A percentile compares a stretch with the other conserved stretches of the same genome.
phyloP scores from a whole-genome alignment of 768 basidiomycete genomes.

The Boletus huronensis region DNA sequence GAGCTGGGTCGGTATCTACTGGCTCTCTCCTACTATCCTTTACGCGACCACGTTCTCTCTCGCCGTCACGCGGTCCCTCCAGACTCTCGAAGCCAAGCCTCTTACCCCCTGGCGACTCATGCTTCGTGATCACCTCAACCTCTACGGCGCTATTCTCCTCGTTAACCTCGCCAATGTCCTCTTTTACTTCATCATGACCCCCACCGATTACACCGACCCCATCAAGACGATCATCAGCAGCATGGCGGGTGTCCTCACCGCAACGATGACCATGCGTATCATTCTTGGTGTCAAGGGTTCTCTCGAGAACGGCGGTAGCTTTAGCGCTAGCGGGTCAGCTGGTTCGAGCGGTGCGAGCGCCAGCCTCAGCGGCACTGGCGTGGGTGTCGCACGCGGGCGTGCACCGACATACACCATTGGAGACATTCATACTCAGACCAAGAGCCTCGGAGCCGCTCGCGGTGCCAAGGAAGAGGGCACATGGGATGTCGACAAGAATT shows the following conservation, averaged over 20 bases:
- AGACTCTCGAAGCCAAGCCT: slow-evolving; percentile 39
- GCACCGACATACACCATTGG: slow-evolving; percentile 39
- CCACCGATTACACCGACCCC: slow-evolving; percentile 57
- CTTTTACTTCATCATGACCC: slow-evolving; percentile 83
- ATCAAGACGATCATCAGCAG: slow-evolving; percentile 80
- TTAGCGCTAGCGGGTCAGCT: slow-evolving; percentile 50
- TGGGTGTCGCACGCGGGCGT: slow-evolving; percentile 26
- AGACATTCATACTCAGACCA: slow-evolving; percentile 50
- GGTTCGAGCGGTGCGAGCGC: slow-evolving; percentile 48
- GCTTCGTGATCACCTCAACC: slow-evolving; percentile 86
- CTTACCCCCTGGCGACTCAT: slow-evolving; percentile 78
- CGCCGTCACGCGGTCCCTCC: slow-evolving; percentile 23
- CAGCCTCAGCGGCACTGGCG: slow-evolving; percentile 27
- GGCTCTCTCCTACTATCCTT: slow-evolving; percentile 72
- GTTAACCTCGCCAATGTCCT: slow-evolving; percentile 82
- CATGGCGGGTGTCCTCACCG: slow-evolving; percentile 84
- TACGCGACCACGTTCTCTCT: slow-evolving; percentile 37
- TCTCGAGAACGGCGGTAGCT: slow-evolving; percentile 67
- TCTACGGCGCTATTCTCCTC: slow-evolving; percentile 76
- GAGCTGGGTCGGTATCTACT: slow-evolving; percentile 81
- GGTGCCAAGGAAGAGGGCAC: slow-evolving; percentile 37
- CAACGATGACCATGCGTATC: slow-evolving; percentile 86
- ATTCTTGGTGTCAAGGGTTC: slow-evolving; percentile 78
- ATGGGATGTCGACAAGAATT: slow-evolving; percentile 38
- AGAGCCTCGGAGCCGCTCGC: slow-evolving; percentile 45